These are phyloP conservation scores for Malassezia sp. DNA, from an alignment of 1,284 basidiomycete genomes.

Conservation along the genomic window DNA sequence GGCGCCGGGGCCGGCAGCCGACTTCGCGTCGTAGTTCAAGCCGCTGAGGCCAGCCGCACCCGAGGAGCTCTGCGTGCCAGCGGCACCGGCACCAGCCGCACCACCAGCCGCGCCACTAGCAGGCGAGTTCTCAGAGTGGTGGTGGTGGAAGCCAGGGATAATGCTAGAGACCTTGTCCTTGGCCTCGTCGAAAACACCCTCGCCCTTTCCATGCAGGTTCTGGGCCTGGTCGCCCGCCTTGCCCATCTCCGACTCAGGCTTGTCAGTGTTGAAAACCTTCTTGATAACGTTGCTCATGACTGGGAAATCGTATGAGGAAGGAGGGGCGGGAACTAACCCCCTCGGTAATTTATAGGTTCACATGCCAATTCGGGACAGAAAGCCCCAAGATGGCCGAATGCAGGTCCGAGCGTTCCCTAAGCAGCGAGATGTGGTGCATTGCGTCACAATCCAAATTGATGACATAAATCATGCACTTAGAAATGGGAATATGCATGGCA, in stretches of 20 bases:
- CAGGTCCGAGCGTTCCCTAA: conserved; percentile 2
- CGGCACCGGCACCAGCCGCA: conserved; percentile 3
- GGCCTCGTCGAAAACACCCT: conserved; percentile 2
- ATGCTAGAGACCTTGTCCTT: conserved; percentile 2
- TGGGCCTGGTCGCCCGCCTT: neutral
- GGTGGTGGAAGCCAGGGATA: neutral
- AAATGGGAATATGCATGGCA: no score
- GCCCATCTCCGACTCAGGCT: conserved; percentile 5
- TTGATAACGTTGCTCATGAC: conserved; percentile 19
- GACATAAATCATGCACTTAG: no score
- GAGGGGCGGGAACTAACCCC: neutral
- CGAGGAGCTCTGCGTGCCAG: neutral
- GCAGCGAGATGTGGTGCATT: neutral
- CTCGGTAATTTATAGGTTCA: conserved; percentile 7
- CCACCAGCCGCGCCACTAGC: neutral
- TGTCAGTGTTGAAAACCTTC: conserved; percentile 20
- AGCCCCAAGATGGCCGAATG: no score
- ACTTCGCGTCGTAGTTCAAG: neutral
- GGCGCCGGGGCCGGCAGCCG: neutral
- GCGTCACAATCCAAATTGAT: neutral
- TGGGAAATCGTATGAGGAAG: neutral
- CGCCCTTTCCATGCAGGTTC: neutral
- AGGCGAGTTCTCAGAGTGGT: neutral
- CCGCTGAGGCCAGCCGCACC: neutral
- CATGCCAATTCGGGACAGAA: conserved; percentile 1